Conservation (phyloP, 225 moss, liverwort and hornwort species). For the Rhytidiadelphus loreus region DNA sequence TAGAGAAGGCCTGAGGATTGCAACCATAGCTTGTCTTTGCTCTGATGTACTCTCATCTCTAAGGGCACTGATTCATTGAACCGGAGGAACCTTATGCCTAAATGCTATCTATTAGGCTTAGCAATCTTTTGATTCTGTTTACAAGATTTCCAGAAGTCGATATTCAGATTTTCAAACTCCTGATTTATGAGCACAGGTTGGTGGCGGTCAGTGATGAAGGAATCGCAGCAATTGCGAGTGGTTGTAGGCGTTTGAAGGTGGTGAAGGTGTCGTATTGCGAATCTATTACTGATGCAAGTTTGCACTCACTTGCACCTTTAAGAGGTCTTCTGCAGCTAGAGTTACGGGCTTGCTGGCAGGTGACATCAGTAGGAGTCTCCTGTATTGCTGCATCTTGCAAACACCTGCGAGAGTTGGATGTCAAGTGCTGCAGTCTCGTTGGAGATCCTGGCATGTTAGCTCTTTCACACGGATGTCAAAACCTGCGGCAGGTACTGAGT, state of each 20-base stretch:
- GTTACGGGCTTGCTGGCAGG: slow-evolving; percentile 44
- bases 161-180: not conserved
- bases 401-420: slow-evolving; percentile 56
- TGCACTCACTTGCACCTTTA: slow-evolving; percentile 33
- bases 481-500: slow-evolving; percentile 54
- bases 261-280: slow-evolving; percentile 66
- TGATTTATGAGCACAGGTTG: slow-evolving; percentile 38
- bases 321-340: slow-evolving; percentile 45
- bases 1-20: not conserved
- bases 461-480: slow-evolving; percentile 45
- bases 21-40: not conserved
- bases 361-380: slow-evolving; percentile 54
- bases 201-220: slow-evolving; percentile 47
- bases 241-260: slow-evolving; percentile 45
- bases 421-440: slow-evolving; percentile 47
- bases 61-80: not conserved
- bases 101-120: not conserved
- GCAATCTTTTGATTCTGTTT: not conserved
- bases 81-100: not conserved
- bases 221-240: slow-evolving; percentile 50
- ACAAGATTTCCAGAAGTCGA: not conserved
- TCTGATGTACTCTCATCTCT: not conserved
- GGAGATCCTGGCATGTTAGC: slow-evolving; percentile 42
- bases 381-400: slow-evolving; percentile 49
- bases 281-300: slow-evolving; percentile 46